These are phyloP conservation scores for Kokia cookei DNA, from an alignment of 441 rosid genomes.

Conservation along the genomic window DNA sequence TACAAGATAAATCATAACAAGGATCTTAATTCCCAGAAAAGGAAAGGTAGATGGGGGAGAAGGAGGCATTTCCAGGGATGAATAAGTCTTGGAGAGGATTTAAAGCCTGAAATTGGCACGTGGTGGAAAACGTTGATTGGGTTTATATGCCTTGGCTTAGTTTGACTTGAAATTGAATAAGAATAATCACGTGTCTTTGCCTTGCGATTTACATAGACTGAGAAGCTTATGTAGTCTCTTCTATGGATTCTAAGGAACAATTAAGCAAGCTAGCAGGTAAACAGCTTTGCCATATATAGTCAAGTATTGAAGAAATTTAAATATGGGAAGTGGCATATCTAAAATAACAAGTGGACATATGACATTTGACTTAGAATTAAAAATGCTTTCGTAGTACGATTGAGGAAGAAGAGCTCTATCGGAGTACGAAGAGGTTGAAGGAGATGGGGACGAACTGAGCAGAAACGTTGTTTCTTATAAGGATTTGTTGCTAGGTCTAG, in stretches of 20 bases:
- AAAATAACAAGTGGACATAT: too few relatives aligned
- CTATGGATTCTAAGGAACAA: not conserved
- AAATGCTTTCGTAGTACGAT: too few relatives aligned
- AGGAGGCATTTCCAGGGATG: not conserved
- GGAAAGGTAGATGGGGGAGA: constrained; percentile 7
- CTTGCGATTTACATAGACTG: constrained; percentile 5
- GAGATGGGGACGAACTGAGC: too few relatives aligned
- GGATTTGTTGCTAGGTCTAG: too few relatives aligned
- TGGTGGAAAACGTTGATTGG: not conserved
- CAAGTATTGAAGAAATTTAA: too few relatives aligned
- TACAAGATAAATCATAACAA: constrained; percentile 3
- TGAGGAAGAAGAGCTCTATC: too few relatives aligned
- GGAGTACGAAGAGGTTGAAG: too few relatives aligned
- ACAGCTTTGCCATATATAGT: not conserved
- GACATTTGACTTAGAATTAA: too few relatives aligned
- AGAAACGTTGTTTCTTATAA: too few relatives aligned
- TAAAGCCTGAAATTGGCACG: not conserved
- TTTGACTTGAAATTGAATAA: not conserved
- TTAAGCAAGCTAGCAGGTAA: not conserved
- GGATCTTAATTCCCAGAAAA: not conserved
- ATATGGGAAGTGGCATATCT: too few relatives aligned
- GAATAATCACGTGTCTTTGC: not conserved
- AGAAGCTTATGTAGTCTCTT: not conserved
- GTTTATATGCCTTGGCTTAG: too few relatives aligned
- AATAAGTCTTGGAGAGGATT: not conserved